Conservation (phyloP, 2,329 filamentous ascomycete species). For the Pseudocercospora fijiensis region DNA sequence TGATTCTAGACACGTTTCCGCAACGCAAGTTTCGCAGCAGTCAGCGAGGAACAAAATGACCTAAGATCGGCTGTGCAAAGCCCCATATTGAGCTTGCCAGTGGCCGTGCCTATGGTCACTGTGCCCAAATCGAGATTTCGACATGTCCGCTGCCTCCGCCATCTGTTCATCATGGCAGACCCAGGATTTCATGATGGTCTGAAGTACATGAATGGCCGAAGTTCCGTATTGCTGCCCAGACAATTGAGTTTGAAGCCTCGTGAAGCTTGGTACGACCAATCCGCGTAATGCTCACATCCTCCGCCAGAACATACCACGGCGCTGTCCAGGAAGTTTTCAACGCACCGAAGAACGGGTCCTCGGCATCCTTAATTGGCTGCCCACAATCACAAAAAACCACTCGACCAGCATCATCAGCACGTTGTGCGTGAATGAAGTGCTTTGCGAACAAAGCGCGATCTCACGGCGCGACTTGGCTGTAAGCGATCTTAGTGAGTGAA, state of each 20-base stretch:
- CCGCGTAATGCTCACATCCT: background rate
- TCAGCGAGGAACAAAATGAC: background rate
- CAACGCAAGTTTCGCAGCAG: background rate
- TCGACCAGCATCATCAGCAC: background rate
- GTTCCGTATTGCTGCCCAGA: background rate
- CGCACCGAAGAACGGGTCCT: background rate
- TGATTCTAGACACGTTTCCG: background rate
- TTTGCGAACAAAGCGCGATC: background rate
- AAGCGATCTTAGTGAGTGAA: background rate
- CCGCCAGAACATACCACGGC: background rate
- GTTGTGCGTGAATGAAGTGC: background rate
- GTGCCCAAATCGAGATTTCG: background rate
- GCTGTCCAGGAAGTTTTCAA: background rate
- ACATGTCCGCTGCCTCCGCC: background rate
- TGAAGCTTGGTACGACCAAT: background rate
- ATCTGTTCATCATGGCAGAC: background rate
- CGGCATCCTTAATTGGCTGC: background rate
- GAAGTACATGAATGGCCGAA: background rate
- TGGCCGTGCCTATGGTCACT: background rate
- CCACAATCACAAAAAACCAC: background rate
- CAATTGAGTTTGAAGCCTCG: background rate
- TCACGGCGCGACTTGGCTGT: background rate
- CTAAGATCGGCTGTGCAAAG: background rate
- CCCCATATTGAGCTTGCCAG: background rate
- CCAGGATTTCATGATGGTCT: background rate